Evolutionary conservation across 2,329 filamentous ascomycete species (phyloP).

Genomic region (Madurella mycetomatis): DNA sequence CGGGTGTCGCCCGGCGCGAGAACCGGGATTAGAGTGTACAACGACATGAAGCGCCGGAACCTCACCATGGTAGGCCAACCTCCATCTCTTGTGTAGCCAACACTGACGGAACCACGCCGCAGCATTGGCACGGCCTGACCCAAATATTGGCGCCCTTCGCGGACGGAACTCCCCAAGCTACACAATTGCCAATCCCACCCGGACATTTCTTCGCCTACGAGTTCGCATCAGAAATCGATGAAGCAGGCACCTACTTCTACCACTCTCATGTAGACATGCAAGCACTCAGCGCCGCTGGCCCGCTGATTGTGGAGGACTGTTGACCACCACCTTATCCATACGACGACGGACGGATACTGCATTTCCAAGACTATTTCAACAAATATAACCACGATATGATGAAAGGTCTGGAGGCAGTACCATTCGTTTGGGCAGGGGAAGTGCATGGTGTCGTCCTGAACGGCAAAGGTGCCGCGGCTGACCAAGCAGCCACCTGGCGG

Average conservation of each 20-base stretch:
- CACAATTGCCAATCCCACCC: slow-evolving; percentile 62
- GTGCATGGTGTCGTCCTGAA: slow-evolving; percentile 54
- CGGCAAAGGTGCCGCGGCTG: slow-evolving; percentile 45
- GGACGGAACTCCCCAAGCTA: slow-evolving; percentile 56
- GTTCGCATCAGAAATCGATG: slow-evolving; percentile 46
- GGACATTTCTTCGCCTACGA: slow-evolving; percentile 65
- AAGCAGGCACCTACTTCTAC: slow-evolving; percentile 63
- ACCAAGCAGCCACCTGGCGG: slow-evolving; percentile 20
- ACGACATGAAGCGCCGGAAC: slow-evolving; percentile 49
- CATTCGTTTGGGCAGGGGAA: slow-evolving; percentile 57
- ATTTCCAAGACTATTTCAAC: slow-evolving; percentile 54
- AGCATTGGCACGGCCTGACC: slow-evolving; percentile 66
- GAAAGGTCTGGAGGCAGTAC: slow-evolving; percentile 42
- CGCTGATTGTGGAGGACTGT: slow-evolving; percentile 54
- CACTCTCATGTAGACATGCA: slow-evolving; percentile 64
- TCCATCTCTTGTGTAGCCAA: background rate
- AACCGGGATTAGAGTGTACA: slow-evolving; percentile 56
- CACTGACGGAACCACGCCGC: background rate
- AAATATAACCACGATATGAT: slow-evolving; percentile 50
- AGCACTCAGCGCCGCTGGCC: slow-evolving; percentile 52
- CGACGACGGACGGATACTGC: slow-evolving; percentile 56
- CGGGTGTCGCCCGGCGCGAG: slow-evolving; percentile 42
- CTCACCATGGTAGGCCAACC: slow-evolving; percentile 48
- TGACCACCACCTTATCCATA: slow-evolving; percentile 51
- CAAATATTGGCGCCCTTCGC: slow-evolving; percentile 58